A percentile compares a stretch with the other conserved stretches of the same genome.
phyloP scores from a whole-genome alignment of 352 stramenopile genomes.

The Pythium folliculosum region DNA sequence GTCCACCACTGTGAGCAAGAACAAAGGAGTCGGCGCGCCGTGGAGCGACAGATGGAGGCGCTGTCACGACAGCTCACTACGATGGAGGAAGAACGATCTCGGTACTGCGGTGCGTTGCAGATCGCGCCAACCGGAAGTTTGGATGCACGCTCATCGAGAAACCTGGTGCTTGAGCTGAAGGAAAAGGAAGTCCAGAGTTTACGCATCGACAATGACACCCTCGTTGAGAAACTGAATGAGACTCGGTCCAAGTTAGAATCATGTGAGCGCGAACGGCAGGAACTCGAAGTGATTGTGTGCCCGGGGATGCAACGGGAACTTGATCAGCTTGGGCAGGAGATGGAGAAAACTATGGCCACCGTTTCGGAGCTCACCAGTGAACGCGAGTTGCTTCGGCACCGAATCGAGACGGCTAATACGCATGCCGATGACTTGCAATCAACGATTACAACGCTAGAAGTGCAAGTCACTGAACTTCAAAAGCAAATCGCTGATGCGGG shows the following conservation, averaged over 20 bases:
- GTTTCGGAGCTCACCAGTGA: background rate
- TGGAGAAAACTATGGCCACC: background rate
- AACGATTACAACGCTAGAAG: constrained; percentile 33
- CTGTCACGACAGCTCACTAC: constrained; percentile 36
- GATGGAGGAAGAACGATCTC: constrained; percentile 58
- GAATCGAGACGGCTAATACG: constrained; percentile 1
- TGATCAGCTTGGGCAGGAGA: background rate
- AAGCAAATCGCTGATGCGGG: constrained; percentile 46
- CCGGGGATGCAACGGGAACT: constrained; percentile 29
- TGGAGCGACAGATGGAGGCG: constrained; percentile 42
- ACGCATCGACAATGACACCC: background rate
- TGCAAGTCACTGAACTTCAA: constrained; percentile 39
- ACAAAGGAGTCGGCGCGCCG: constrained; percentile 34
- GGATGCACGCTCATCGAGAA: constrained; percentile 32
- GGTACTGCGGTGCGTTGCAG: constrained; percentile 46
- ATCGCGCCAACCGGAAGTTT: constrained; percentile 38
- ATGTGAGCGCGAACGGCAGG: background rate
- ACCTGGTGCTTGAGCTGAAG: constrained; percentile 52
- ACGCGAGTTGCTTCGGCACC: constrained; percentile 7
- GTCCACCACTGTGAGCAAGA: constrained; percentile 62
- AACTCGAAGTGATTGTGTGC: constrained; percentile 24
- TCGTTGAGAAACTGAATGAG: background rate
- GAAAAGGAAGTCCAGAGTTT: constrained; percentile 44
- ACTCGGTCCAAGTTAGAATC: background rate
- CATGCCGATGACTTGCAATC: background rate